These are phyloP conservation scores for Vitis amurensis DNA, from an alignment of 164 flowering plant genomes.

Conservation along the genomic window DNA sequence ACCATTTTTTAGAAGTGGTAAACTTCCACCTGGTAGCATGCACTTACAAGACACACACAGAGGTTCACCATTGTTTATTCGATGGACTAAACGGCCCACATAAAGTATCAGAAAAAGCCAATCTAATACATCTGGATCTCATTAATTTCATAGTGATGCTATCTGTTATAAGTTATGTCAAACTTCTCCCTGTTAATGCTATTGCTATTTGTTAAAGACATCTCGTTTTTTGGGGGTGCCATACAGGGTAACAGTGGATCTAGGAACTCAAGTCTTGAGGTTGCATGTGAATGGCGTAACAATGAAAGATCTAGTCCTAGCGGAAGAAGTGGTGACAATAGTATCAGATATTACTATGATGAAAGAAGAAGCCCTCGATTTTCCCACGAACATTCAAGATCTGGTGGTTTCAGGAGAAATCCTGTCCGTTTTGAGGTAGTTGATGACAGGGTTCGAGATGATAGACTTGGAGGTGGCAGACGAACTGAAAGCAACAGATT, in stretches of 20 bases:
- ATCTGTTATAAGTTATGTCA: not conserved
- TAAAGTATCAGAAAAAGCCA: not conserved
- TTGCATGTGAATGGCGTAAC: conserved; percentile 12
- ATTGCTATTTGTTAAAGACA: not conserved
- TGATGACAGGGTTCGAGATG: conserved; percentile 51
- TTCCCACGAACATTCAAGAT: conserved; percentile 27
- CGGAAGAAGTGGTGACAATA: conserved; percentile 19
- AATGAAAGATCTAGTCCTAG: conserved; percentile 22
- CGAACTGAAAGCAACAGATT: conserved; percentile 15
- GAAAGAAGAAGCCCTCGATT: conserved; percentile 45
- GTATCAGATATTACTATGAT: conserved; percentile 22
- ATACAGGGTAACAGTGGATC: not conserved
- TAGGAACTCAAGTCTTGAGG: conserved; percentile 15
- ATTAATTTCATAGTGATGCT: not conserved
- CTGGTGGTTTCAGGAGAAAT: conserved; percentile 32
- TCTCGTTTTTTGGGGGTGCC: not conserved
- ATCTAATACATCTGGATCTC: not conserved
- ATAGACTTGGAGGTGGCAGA: conserved; percentile 29
- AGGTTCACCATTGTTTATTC: not conserved
- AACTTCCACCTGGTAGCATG: conserved; percentile 1
- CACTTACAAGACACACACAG: not conserved
- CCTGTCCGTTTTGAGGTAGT: conserved; percentile 51
- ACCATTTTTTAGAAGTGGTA: conserved; percentile 23
- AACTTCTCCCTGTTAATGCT: not conserved
- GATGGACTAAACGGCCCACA: not conserved